Percentiles rank a stretch among this genome's conserved stretches.
Conservation (phyloP, 2,329 filamentous ascomycete species). For the Colletotrichum siamense region DNA sequence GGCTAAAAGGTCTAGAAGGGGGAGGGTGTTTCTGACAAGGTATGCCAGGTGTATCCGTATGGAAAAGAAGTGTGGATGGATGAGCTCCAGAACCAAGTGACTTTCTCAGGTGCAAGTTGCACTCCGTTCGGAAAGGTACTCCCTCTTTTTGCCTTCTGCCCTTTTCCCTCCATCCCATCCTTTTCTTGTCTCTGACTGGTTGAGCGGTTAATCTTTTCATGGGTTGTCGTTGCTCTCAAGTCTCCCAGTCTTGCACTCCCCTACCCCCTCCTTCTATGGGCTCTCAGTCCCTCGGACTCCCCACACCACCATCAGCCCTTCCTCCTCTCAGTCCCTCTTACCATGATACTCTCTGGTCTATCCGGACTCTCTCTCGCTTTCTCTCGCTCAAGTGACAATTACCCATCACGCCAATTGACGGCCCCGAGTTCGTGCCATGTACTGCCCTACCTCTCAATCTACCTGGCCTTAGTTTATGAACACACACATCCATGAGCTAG, state of each 20-base stretch:
- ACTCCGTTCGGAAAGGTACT: neutral
- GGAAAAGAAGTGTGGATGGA: neutral
- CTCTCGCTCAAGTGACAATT: conserved; percentile 8
- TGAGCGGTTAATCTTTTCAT: neutral
- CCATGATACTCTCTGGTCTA: neutral
- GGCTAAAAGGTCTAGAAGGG: conserved; percentile 8
- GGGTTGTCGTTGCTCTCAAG: neutral
- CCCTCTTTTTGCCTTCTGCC: neutral
- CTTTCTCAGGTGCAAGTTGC: neutral
- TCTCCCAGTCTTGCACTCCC: neutral
- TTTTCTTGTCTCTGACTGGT: neutral
- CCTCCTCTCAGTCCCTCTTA: neutral
- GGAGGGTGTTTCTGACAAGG: conserved; percentile 9
- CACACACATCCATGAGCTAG: conserved; percentile 24
- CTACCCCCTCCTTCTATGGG: neutral
- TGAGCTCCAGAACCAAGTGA: neutral
- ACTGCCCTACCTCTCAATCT: neutral
- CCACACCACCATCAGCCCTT: conserved; percentile 20
- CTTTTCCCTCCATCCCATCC: conserved; percentile 17
- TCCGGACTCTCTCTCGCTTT: conserved; percentile 5
- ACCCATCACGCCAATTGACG: neutral
- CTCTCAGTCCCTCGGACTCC: conserved; percentile 20
- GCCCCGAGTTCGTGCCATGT: conserved; percentile 20
- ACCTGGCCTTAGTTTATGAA: neutral
- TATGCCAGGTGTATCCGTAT: conserved; percentile 11